Percentiles rank a stretch among this genome's conserved stretches.
phyloP scores from a whole-genome alignment of 345 rosid genomes.

The Arabis alpina region DNA sequence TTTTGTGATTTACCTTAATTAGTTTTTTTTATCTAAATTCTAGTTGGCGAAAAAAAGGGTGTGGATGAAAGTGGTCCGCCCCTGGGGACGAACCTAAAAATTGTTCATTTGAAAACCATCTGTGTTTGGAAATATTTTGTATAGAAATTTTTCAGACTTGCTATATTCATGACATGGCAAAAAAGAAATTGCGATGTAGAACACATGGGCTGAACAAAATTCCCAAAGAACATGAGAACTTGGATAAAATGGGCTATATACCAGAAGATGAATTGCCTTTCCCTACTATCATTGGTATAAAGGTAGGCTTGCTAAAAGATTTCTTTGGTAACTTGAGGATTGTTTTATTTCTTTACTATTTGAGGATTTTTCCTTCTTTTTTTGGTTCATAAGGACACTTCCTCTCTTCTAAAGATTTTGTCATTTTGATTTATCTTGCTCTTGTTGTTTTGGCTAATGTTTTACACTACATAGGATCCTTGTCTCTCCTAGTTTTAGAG shows the following conservation, averaged over 20 bases:
- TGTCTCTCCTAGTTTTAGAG: slow-evolving; percentile 83
- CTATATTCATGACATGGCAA: slow-evolving; percentile 84
- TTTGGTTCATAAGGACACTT: too few relatives aligned
- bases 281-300: slow-evolving; percentile 91
- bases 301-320: slow-evolving; percentile 53
- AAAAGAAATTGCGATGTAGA: slow-evolving; percentile 88
- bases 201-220: slow-evolving; percentile 60
- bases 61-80: too few relatives aligned
- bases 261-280: slow-evolving; percentile 92
- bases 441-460: slow-evolving; percentile 4
- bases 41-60: too few relatives aligned
- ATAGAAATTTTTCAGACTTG: slow-evolving; percentile 70
- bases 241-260: slow-evolving; percentile 65
- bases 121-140: slow-evolving; percentile 11
- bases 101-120: background rate
- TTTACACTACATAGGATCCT: slow-evolving; percentile 75
- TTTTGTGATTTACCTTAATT: too few relatives aligned
- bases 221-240: slow-evolving; percentile 63
- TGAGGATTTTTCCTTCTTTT: background rate
- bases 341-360: slow-evolving; percentile 22
- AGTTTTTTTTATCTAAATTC: too few relatives aligned
- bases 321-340: slow-evolving; percentile 5
- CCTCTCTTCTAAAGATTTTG: background rate
- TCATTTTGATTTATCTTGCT: slow-evolving; percentile 2
- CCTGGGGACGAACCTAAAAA: too few relatives aligned